Evolutionary conservation across 352 stramenopile genomes (phyloP).

Genomic region (Pythium aphanidermatum): DNA sequence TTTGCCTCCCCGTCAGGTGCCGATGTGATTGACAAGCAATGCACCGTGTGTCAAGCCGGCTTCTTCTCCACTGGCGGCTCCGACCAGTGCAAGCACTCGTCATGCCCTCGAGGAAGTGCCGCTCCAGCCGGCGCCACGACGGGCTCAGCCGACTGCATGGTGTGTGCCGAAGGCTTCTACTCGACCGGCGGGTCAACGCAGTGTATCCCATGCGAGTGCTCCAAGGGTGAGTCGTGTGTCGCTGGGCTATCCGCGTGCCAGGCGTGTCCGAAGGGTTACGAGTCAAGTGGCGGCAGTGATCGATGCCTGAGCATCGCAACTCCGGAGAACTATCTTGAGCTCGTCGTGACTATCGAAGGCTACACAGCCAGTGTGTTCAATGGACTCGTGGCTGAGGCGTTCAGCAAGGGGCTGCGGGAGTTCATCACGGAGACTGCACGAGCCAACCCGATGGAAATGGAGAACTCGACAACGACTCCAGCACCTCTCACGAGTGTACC

Average conservation of each 20-base stretch:
- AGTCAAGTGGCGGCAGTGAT: slow-evolving; percentile 23
- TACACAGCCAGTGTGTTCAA: slow-evolving; percentile 46
- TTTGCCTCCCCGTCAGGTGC: slow-evolving; percentile 32
- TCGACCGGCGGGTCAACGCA: slow-evolving; percentile 39
- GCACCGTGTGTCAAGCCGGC: slow-evolving; percentile 27
- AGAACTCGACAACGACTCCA: not conserved
- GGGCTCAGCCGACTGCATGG: slow-evolving; percentile 21
- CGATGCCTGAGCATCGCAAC: slow-evolving; percentile 22
- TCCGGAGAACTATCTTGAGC: slow-evolving; percentile 28
- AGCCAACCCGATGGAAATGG: not conserved
- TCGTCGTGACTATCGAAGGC: slow-evolving; percentile 34
- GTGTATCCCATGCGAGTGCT: slow-evolving; percentile 37
- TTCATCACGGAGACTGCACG: slow-evolving; percentile 25
- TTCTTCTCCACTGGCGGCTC: slow-evolving; percentile 30
- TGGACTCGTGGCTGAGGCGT: slow-evolving; percentile 22
- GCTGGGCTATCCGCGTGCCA: slow-evolving; percentile 26
- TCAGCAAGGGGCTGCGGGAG: slow-evolving; percentile 25
- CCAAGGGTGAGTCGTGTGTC: slow-evolving; percentile 21
- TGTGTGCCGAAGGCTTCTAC: slow-evolving; percentile 40
- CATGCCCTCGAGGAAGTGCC: slow-evolving; percentile 27
- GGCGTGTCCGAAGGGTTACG: slow-evolving; percentile 19
- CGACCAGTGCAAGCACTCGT: slow-evolving; percentile 28
- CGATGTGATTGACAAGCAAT: slow-evolving; percentile 33
- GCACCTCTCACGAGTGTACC: not conserved
- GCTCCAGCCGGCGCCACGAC: slow-evolving; percentile 26